Evolutionary conservation across 768 basidiomycete species (phyloP).

Genomic region (Tricholoma saponaceum): DNA sequence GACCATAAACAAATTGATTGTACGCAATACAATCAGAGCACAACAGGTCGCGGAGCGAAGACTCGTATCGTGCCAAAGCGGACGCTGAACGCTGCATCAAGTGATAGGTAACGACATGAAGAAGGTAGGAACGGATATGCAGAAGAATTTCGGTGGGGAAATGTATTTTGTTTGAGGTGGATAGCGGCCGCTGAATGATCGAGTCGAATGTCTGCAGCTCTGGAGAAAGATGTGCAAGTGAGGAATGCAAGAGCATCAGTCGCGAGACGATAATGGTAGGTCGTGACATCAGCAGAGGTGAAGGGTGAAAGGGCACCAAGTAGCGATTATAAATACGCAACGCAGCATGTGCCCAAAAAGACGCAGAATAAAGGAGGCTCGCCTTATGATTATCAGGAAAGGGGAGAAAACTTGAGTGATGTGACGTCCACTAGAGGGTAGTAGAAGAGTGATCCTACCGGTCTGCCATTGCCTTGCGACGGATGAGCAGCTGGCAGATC

Average conservation of each 20-base stretch:
- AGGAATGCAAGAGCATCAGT: conserved; percentile 46
- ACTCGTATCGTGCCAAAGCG: conserved; percentile 39
- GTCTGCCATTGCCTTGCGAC: neutral
- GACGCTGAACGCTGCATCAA: conserved; percentile 38
- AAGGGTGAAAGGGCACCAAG: neutral
- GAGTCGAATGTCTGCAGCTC: conserved; percentile 40
- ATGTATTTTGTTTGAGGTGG: conserved; percentile 4
- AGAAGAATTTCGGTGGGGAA: conserved; percentile 54
- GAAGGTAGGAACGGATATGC: conserved; percentile 44
- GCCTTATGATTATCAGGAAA: neutral
- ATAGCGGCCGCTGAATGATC: conserved; percentile 22
- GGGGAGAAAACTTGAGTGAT: neutral
- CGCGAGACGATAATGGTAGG: conserved; percentile 32
- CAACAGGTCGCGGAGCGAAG: conserved; percentile 34
- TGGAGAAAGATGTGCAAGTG: conserved; percentile 46
- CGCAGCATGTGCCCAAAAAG: neutral
- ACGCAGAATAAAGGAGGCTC: neutral
- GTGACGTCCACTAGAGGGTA: neutral
- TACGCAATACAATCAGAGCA: conserved; percentile 48
- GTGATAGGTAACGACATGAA: conserved; percentile 36
- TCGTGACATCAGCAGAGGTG: neutral
- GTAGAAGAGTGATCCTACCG: neutral
- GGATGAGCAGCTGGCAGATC: neutral
- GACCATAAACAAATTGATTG: conserved; percentile 50
- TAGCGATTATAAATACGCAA: neutral